Evolutionary conservation across 257 asterid genomes (phyloP).

Genomic region (Solanum paucissectum): DNA sequence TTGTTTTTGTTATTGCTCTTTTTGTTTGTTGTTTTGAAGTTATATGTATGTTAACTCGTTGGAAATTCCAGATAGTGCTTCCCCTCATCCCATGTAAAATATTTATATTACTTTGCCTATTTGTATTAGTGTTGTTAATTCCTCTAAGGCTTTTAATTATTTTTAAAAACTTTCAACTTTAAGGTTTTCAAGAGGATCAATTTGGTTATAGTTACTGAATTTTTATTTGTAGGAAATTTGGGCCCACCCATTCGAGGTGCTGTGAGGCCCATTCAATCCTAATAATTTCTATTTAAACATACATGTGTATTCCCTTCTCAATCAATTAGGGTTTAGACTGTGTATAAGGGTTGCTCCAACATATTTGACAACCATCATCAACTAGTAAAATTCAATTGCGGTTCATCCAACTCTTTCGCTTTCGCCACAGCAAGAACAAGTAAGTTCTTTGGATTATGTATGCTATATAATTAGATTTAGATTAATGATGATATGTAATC

Average conservation of each 20-base stretch:
- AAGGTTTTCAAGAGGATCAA: not conserved
- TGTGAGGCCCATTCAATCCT: not conserved
- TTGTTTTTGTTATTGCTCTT: too few species aligned
- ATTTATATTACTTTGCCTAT: not conserved
- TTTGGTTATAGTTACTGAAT: not conserved
- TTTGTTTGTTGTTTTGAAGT: too few species aligned
- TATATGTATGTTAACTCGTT: too few species aligned
- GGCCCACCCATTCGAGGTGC: not conserved
- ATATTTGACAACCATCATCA: not conserved
- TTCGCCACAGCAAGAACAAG: not conserved
- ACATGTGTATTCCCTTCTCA: not conserved
- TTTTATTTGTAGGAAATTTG: not conserved
- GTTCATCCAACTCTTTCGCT: not conserved
- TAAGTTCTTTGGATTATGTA: not conserved
- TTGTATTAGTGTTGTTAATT: not conserved
- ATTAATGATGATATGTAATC: not conserved
- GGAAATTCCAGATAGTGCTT: too few species aligned
- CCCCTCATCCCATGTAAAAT: too few species aligned
- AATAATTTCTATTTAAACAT: not conserved
- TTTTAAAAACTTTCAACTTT: not conserved
- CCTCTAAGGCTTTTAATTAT: not conserved
- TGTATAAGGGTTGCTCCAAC: not conserved
- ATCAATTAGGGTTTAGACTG: not conserved
- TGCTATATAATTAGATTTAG: not conserved
- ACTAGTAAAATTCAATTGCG: not conserved